Evolutionary conservation across 306 rosid species (phyloP).

Genomic region (Benincasa hispida): DNA sequence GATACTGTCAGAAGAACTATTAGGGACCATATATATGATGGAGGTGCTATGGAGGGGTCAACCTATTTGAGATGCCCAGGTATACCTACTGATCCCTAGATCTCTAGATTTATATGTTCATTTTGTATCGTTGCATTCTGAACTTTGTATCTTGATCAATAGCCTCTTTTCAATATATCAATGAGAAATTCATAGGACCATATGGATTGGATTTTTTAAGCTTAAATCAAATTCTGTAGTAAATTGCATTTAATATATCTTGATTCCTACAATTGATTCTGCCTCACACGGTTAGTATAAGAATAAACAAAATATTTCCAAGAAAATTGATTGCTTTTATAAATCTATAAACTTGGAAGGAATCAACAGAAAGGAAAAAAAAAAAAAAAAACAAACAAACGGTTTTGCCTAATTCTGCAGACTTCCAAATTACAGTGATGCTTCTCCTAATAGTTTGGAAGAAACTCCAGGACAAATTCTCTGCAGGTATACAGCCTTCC

Average conservation of each 20-base stretch:
- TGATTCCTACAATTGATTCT: background rate
- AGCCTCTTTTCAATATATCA: too few relatives aligned
- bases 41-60: too few relatives aligned
- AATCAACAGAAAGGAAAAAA: background rate
- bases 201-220: background rate
- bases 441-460: background rate
- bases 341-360: background rate
- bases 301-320: background rate
- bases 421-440: background rate
- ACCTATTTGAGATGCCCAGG: too few relatives aligned
- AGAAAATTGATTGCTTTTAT: background rate
- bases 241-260: background rate
- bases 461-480: background rate
- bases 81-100: too few relatives aligned
- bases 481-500: background rate
- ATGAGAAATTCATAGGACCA: too few relatives aligned
- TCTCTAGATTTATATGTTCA: too few relatives aligned
- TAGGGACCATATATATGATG: background rate
- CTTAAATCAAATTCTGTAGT: background rate
- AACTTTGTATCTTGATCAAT: too few relatives aligned
- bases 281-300: background rate
- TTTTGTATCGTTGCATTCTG: too few relatives aligned
- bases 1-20: background rate
- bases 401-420: background rate
- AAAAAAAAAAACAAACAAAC: background rate